Evolutionary conservation across 2,329 filamentous ascomycete genomes (phyloP), one percentile per base, ranked within the genome.

Genomic region (Xylaria sp.): DNA sequence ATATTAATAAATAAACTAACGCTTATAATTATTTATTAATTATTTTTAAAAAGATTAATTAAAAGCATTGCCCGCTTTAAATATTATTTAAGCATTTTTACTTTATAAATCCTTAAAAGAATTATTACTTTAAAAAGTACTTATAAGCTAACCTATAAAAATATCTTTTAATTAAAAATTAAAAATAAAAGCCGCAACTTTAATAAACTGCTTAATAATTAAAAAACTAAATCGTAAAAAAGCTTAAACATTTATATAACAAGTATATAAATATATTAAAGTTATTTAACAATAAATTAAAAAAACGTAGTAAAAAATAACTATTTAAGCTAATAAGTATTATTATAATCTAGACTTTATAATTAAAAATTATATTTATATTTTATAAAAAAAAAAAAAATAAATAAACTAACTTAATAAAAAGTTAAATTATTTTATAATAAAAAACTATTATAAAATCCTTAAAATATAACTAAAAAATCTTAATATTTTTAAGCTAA

Each of bases 341-440:
- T 40, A 57, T 13, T 26, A 40, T 26, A 23, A 57, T 9, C 4
- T 26, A 15, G 9, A 57, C 15, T 57, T 38, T 57, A 38, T 40
- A 26, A 4, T 38, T 2, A 40, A 57, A 1, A 33, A 53, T 5
- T 53, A 36, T 53, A 36, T 53, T n/a, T 53, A 53, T 53, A 57
- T 38, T 26, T 33, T 57, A 38, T 2, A 40, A 23, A 54, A 54
- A 57, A 57, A 23, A 57, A 40, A 3, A 38, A 57, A 57, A 13
- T 2, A 57, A 40, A 26, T 13, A n/a, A 26, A 57, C 17, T 9
- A 17, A 6, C 15, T 57, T n/a, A 57, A 17, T 40, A 26, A 57
- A 10, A 57, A 57, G 23, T 2, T 57, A 15, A 33, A 57, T 17
- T 57, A 57, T 40, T 57, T 40, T 57, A 57, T 57, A 57, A 57